These are phyloP conservation scores for Aquilaria malaccensis DNA, from an alignment of 345 rosid genomes.

Conservation along the genomic window DNA sequence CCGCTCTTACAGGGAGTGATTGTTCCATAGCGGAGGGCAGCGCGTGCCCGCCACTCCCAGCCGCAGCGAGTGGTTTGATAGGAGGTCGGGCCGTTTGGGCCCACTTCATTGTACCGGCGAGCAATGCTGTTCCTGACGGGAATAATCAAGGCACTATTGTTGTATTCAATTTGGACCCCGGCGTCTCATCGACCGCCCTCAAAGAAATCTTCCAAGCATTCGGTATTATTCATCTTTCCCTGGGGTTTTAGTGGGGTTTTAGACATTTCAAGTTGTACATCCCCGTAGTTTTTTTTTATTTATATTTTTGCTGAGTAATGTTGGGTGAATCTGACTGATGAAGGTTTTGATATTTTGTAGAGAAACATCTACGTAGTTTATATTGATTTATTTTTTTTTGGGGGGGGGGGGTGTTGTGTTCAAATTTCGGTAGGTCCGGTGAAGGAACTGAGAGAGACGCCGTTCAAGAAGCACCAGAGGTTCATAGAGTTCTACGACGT, in stretches of 20 bases:
- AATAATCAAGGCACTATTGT: constrained; percentile 87
- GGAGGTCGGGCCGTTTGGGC: constrained; percentile 62
- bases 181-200: constrained; percentile 46
- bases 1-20: constrained; percentile 5
- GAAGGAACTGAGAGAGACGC: constrained; percentile 87
- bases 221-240: constrained; percentile 30
- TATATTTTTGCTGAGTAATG: not conserved
- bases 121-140: constrained; percentile 54
- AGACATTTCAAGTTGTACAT: too few relatives aligned
- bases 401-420: too few relatives aligned
- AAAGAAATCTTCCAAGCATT: constrained; percentile 49
- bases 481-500: constrained; percentile 83
- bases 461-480: constrained; percentile 71
- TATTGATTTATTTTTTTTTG: not conserved
- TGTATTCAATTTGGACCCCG: constrained; percentile 69
- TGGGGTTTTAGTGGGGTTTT: constrained; percentile 8
- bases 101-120: constrained; percentile 54
- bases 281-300: not conserved
- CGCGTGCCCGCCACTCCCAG: constrained; percentile 10
- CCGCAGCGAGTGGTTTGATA: constrained; percentile 40
- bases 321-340: not conserved
- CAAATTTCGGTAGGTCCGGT: constrained; percentile 38
- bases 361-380: not conserved
- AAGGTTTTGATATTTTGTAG: not conserved
- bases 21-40: not conserved